Evolutionary conservation across 352 stramenopile genomes (phyloP).

Genomic region (Globisporangium camurandrum): DNA sequence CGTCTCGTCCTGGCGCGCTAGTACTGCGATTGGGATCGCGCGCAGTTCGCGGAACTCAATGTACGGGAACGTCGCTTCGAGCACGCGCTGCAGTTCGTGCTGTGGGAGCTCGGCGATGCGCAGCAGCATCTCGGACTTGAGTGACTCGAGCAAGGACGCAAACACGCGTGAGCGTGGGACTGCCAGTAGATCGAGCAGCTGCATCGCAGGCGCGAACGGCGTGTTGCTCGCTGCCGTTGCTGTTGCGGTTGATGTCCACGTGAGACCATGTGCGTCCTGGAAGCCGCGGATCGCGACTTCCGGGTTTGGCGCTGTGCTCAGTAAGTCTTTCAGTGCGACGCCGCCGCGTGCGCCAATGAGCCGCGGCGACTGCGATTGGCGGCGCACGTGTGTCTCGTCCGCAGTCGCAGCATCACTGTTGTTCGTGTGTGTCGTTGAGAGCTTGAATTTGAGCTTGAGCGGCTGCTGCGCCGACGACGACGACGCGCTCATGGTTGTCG

Average conservation of each 20-base stretch:
- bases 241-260: conserved; percentile 16
- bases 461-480: conserved; percentile 3
- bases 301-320: conserved; percentile 78
- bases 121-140: conserved; percentile 66
- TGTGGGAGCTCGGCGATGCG: conserved; percentile 65
- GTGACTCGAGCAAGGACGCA: conserved; percentile 54
- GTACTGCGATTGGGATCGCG: conserved; percentile 75
- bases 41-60: conserved; percentile 85
- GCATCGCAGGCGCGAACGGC: conserved; percentile 43
- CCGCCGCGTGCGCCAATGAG: conserved; percentile 67
- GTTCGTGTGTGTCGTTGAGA: conserved; percentile 15
- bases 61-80: conserved; percentile 82
- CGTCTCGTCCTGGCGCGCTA: conserved; percentile 73
- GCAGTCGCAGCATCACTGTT: not conserved
- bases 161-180: conserved; percentile 59
- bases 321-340: conserved; percentile 69
- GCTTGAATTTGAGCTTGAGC: conserved; percentile 66
- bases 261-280: conserved; percentile 55
- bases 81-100: conserved; percentile 54
- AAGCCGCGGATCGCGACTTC: conserved; percentile 79
- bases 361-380: too few species aligned
- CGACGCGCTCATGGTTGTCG: conserved; percentile 23
- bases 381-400: conserved; percentile 21
- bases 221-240: not conserved
- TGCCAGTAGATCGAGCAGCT: conserved; percentile 75